Evolutionary conservation across 1,284 basidiomycete genomes (phyloP).

Genomic region (Amylostereum chailletii): DNA sequence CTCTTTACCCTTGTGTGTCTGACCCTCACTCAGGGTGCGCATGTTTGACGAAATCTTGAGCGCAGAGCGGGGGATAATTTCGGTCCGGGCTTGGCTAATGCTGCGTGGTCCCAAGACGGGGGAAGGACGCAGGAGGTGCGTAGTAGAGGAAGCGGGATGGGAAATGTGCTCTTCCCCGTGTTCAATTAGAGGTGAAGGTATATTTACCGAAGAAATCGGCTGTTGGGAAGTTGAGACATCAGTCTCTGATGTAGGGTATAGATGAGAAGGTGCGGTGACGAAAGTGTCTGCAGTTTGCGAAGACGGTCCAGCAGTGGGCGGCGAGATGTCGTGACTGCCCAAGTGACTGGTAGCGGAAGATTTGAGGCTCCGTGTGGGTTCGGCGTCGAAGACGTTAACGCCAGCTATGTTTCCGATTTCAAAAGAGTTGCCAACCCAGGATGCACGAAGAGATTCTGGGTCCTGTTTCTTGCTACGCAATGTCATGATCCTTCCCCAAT

Average conservation of each 20-base stretch:
- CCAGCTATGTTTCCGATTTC: constrained; percentile 64
- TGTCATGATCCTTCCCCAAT: constrained; percentile 42
- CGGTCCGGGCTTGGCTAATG: too few species aligned
- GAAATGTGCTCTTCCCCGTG: too few species aligned
- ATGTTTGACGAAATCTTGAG: too few species aligned
- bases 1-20: too few species aligned
- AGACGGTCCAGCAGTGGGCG: too few species aligned
- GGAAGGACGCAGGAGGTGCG: too few species aligned
- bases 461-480: constrained; percentile 29
- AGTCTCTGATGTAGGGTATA: constrained; percentile 1
- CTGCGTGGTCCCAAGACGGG: too few species aligned
- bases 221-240: not conserved
- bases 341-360: constrained; percentile 3
- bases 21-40: too few species aligned
- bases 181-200: too few species aligned
- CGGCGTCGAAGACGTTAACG: constrained; percentile 38
- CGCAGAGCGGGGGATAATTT: too few species aligned
- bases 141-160: too few species aligned
- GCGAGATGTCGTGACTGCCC: constrained; percentile 6
- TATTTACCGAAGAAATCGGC: too few species aligned
- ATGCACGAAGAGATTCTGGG: constrained; percentile 16
- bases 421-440: constrained; percentile 69
- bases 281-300: constrained; percentile 16
- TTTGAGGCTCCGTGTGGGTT: constrained; percentile 10
- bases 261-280: constrained; percentile 24